phyloP scores from a whole-genome alignment of 2,329 filamentous ascomycete species.

The Aschersonia sp. region DNA sequence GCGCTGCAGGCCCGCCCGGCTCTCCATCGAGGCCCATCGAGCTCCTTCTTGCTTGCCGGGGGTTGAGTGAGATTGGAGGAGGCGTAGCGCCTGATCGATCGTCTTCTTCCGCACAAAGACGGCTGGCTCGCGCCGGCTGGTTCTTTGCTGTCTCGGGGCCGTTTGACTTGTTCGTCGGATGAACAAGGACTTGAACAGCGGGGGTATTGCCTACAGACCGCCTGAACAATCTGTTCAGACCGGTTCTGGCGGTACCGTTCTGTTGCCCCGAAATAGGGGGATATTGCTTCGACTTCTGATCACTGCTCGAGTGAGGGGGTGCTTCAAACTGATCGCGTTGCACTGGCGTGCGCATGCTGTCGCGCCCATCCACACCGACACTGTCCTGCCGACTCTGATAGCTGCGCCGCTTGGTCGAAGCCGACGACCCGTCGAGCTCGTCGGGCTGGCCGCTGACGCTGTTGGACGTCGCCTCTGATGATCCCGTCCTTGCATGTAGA shows the following conservation, averaged over 20 bases:
- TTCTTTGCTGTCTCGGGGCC: conserved; percentile 7
- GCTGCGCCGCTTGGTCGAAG: conserved; percentile 9
- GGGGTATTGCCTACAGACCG: conserved; percentile 27
- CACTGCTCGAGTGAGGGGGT: conserved; percentile 7
- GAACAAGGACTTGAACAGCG: not conserved
- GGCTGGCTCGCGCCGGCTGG: conserved; percentile 20
- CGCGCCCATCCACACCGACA: conserved; percentile 14
- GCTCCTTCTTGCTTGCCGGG: conserved; percentile 15
- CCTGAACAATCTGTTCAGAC: conserved; percentile 35
- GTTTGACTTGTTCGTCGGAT: not conserved
- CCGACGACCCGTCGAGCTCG: not conserved
- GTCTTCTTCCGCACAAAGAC: conserved; percentile 21
- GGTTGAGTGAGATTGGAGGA: conserved; percentile 38
- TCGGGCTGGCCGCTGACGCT: conserved; percentile 5
- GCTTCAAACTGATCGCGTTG: conserved; percentile 9
- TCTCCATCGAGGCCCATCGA: conserved; percentile 9
- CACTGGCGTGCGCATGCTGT: conserved; percentile 11
- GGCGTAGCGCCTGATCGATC: conserved; percentile 36
- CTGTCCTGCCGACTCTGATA: conserved; percentile 13
- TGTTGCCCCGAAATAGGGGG: conserved; percentile 34
- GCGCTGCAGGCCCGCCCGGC: conserved; percentile 7
- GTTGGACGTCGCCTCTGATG: conserved; percentile 9
- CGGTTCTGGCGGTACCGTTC: conserved; percentile 23
- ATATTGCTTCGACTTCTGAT: conserved; percentile 28
- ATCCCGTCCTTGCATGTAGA: conserved; percentile 30